These are phyloP conservation scores for Litchi chinensis DNA, from an alignment of 345 rosid genomes.

Conservation along the genomic window DNA sequence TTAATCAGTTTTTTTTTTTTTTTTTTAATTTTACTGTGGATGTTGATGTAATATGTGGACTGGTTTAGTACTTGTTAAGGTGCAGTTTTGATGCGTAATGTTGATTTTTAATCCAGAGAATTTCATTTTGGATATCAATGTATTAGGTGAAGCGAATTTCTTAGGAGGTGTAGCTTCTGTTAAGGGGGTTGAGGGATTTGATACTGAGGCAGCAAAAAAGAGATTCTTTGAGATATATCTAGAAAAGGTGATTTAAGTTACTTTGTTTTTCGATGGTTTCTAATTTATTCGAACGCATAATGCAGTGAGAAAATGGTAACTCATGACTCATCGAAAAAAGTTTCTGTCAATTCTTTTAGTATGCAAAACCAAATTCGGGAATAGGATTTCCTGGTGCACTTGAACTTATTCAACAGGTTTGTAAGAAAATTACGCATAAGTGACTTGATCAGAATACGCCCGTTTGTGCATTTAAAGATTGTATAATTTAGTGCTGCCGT, in stretches of 20 bases:
- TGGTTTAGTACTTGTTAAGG: neutral
- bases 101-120: neutral
- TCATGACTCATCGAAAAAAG: slow-evolving; percentile 4
- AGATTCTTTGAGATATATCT: slow-evolving; percentile 94
- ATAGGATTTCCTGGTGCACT: slow-evolving; percentile 95
- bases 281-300: neutral
- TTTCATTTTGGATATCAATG: slow-evolving; percentile 2
- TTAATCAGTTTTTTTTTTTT: neutral
- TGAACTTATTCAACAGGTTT: slow-evolving; percentile 88
- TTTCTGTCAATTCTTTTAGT: slow-evolving; percentile 40
- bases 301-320: slow-evolving; percentile 1
- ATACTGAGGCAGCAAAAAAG: slow-evolving; percentile 66
- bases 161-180: slow-evolving; percentile 91
- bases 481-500: slow-evolving; percentile 10
- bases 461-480: slow-evolving; percentile 6
- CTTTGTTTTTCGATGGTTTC: neutral
- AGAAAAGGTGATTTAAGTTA: slow-evolving; percentile 56
- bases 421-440: slow-evolving; percentile 6
- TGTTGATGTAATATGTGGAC: slow-evolving; percentile 3
- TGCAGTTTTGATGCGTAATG: neutral
- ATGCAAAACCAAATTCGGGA: slow-evolving; percentile 93
- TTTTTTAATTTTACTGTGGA: neutral
- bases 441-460: slow-evolving; percentile 1
- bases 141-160: slow-evolving; percentile 84
- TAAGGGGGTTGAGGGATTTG: slow-evolving; percentile 73